These are phyloP conservation scores for Lachancea nothofagi DNA, from an alignment of 805 yeast genomes.

Conservation along the genomic window DNA sequence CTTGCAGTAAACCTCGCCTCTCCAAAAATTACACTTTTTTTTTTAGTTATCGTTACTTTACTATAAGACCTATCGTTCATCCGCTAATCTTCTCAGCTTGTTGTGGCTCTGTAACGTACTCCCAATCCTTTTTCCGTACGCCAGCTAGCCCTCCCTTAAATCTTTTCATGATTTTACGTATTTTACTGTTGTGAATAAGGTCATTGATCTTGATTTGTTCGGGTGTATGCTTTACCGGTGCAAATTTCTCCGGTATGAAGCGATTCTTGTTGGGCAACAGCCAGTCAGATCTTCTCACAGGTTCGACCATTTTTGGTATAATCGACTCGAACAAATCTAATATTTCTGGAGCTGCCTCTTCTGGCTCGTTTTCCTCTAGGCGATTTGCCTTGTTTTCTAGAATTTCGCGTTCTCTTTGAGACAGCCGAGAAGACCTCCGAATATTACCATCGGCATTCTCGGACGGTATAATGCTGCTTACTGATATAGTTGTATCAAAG, in stretches of 20 bases:
- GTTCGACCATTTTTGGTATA: conserved; percentile 27
- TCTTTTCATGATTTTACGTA: conserved; percentile 25
- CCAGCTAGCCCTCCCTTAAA: conserved; percentile 35
- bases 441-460: conserved; percentile 12
- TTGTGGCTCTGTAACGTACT: background rate
- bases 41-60: background rate
- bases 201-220: conserved; percentile 30
- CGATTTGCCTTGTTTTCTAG: conserved; percentile 9
- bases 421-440: conserved; percentile 26
- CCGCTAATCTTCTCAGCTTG: background rate
- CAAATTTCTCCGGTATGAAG: conserved; percentile 31
- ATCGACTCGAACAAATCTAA: conserved; percentile 28
- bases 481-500: conserved; percentile 10
- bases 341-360: conserved; percentile 13
- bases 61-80: background rate
- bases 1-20: conserved; percentile 7
- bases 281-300: conserved; percentile 35
- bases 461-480: conserved; percentile 12
- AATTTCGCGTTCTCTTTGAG: conserved; percentile 15
- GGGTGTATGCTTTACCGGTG: conserved; percentile 29
- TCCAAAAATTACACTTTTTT: no score
- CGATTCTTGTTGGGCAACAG: conserved; percentile 28
- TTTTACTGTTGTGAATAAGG: conserved; percentile 21
- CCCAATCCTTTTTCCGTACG: conserved; percentile 22
- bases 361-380: conserved; percentile 7